Base-by-base conservation (phyloP, 768 basidiomycete species). In the Rubroboletus satanas region DNA sequence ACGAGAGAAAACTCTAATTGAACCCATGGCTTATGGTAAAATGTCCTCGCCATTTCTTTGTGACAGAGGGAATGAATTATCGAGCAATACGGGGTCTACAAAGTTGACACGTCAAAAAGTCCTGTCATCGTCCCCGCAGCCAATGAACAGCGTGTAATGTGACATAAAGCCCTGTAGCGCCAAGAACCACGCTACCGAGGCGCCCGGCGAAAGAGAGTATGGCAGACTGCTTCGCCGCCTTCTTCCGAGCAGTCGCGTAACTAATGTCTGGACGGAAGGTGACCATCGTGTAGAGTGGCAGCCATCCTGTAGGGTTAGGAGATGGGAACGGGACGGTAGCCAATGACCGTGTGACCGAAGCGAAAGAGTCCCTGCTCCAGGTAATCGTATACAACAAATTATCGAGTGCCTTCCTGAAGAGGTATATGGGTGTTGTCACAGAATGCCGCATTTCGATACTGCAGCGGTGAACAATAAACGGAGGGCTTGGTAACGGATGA, bases 261-360 rank as follows among this genome's bases (percentile, higher is more conserved):
- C 86, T 87, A 64, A 99, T 83, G 72, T 98, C 96, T 48, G 93
- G 92, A 39, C 96, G 83, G 76, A 99, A 99, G 42, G 96, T 98
- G 61, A 97, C 88, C 95, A 98, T 97, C 33, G 92, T 92, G 72
- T 99, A 99, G 47, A 96, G 78, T 54, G 93, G 90, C 49, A 94
- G 80, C 95, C 95, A 98, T 36, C 91, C 93, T 59, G 70, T 68
- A 42, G 86, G 87, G 56, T 77, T 72, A 56, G 69, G 68, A 55
- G 84, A 69, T 35, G 84, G 81, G 71, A 87, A 91, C 10, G 87
- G 78, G 45, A 77, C 68, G 55, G 69, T 75, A 58, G 80, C 72
- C 59, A 85, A 62, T 43, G 60, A 65, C 51, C 79, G 77, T 42
- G 73, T 73, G 61, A 83, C 69, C 57, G 76, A 75, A 55, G 73